Base-by-base conservation (phyloP, 2,329 filamentous ascomycete genomes). In the Volutella citrinella region DNA sequence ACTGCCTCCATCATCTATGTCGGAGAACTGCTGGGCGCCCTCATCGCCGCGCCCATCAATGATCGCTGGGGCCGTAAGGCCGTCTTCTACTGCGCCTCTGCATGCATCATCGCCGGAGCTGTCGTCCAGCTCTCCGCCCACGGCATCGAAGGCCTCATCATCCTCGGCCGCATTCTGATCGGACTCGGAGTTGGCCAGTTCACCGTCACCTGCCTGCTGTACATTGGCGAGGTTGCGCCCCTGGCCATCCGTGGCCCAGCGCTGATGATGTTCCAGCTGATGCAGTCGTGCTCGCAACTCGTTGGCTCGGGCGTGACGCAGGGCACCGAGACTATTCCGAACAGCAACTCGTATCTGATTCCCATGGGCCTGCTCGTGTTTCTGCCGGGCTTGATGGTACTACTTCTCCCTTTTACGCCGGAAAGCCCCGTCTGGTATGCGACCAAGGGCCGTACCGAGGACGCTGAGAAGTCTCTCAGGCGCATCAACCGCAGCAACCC, bases 1-100 rank as follows among this genome's bases (percentile, higher is more conserved):
- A 60, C 59, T 4, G 54, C 61, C 7, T 62, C 58, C 10, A 55
- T 57, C 28, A 64, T 65, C 45, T 60, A 64, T 37, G 56, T 65
- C 11, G 62, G 61, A n/a, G 62, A 65, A 30, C 46, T 63, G 1
- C 30, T 61, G 19, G 61, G 62, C 21, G 55, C 61, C 6, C 40
- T 64, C 5, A 21, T 46, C 6, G 49, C 61, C 10, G 59, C 59
- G 3, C 60, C 59, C 7, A 55, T 63, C 39, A 65, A 64, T 40
- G 61, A 64, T 28, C 31, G 38, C 19, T 56, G 51, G 36, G 62
- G 62, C 15, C 54, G 61, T 13, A 59, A 59, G 30, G 42, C 46
- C 3, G 57, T 60, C 7, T 61, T 64, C 38, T 55, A 55, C 36
- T 46, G 47, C 10, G 61, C 56, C 3, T 57, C 60, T 4, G 15